Evolutionary conservation across 2,329 filamentous ascomycete species (phyloP), one percentile per base, ranked within the genome.

Genomic region (Verticillium zaregamsianum): DNA sequence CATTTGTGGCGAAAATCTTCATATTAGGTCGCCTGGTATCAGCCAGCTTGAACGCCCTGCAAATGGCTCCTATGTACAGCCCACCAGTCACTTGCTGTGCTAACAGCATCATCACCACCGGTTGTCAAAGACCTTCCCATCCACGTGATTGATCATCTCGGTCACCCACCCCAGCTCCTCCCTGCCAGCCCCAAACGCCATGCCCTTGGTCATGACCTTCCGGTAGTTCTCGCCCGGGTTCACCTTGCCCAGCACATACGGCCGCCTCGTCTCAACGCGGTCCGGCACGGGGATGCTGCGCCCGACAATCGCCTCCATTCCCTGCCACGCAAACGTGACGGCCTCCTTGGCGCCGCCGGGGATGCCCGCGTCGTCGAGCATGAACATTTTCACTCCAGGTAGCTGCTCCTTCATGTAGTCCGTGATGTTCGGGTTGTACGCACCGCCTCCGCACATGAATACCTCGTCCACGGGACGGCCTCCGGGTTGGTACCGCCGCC

Each of bases 391-490:
- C 2, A 79, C 79, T 40, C 76, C 73, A 15, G 79, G 83, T 66
- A 79, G 83, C 63, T 76, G 71, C 60, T 70, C 67, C 68, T 83
- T 80, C 64, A 88, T 80, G 68, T 79, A 84, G 7, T 77, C 69
- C 8, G 68, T 76, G 65, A 87, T 87, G 65, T 86, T 86, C 1
- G 82, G 80, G 66, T 87, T 86, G 63, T 80, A 77, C 0, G 84
- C 83, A 20, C 83, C 83, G 5, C 82, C 83, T 12, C 85, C 85
- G 68, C 84, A 86, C 79, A 88, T 83, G 74, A 83, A 87, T 40
- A 88, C 77, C 72, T 88, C 84, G 52, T 71, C 73, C 12, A 75
- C 66, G 5, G 75, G 78, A 60, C 86, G 76, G 15, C 70, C 69
- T 11, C 70, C 70, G 58, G 77, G 72, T 25, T 78, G 69, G 62